Evolutionary conservation across 768 basidiomycete species (phyloP), one percentile per base, ranked within the genome.

Genomic region (Tylopilus balloui): DNA sequence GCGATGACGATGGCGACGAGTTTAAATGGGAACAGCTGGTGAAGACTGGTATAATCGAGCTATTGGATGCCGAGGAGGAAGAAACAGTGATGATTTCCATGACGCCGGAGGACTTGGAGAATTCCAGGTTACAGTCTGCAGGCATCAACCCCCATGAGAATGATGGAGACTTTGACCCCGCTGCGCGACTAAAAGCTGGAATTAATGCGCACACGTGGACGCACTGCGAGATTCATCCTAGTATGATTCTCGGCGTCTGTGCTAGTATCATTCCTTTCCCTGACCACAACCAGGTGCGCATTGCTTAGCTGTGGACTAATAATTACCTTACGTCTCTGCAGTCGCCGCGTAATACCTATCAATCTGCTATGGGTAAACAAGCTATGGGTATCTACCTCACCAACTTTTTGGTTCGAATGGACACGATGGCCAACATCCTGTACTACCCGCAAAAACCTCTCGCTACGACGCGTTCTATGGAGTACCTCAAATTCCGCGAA

Each of bases 301-400:
- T 24, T 24, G 27, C 43, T 52, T 31, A 4, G 21, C 12, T 39
- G 42, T 40, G 4, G 41, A 38, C 34, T 25, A 32, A 29, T 29
- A 7, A 28, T 31, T n/a, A 14, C 15, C 34, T 52, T 40, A 53
- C 48, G 58, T 17, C 50, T 25, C 46, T 27, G 10, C 55, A 98
- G 91, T 99, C 95, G 51, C 95, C 95, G 57, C 96, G 95, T 83
- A 99, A 99, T 66, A 99, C 95, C 4, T 99, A 99, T 64, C 95
- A 99, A 73, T 98, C 95, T 38, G 95, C 95, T 45, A 99, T 99
- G 95, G 96, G 96, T 59, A 99, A 99, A 73, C 95, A 99, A 81
- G 95, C 95, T 11, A 99, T 99, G 95, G 95, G 96, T 43, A 92
- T 98, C 57, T 96, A 89, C 71, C 78, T 98, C 29, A 98, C 95